A percentile compares a stretch with the other conserved stretches of the same genome.
phyloP scores from a whole-genome alignment of 2,329 filamentous ascomycete species.

The Cladophialophora bantiana region DNA sequence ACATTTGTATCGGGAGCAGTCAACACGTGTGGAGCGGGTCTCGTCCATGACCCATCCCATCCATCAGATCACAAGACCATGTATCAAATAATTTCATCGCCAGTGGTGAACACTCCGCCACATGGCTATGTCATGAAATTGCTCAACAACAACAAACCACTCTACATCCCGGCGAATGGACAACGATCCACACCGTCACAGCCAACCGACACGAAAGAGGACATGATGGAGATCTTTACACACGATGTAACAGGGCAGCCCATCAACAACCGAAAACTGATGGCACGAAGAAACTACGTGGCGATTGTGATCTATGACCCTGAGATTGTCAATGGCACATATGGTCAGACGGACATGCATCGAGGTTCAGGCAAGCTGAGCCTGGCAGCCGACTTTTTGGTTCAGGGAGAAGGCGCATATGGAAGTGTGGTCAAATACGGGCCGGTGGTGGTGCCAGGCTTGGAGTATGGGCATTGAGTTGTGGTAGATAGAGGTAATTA shows the following conservation, averaged over 20 bases:
- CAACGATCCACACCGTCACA: slow-evolving; percentile 68
- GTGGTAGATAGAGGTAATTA: not conserved
- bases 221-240: slow-evolving; percentile 99
- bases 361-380: slow-evolving; percentile 69
- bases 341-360: slow-evolving; percentile 49
- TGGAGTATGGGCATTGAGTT: slow-evolving; percentile 72
- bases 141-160: slow-evolving; percentile 82
- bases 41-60: slow-evolving; percentile 91
- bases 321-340: slow-evolving; percentile 67
- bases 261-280: slow-evolving; percentile 86
- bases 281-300: slow-evolving; percentile 91
- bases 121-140: slow-evolving; percentile 87
- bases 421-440: slow-evolving; percentile 91
- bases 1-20: slow-evolving; percentile 93
- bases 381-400: slow-evolving; percentile 93
- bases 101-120: slow-evolving; percentile 88
- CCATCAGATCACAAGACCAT: slow-evolving; percentile 97
- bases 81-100: slow-evolving; percentile 95
- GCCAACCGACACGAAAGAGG: slow-evolving; percentile 92
- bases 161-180: slow-evolving; percentile 93
- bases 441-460: slow-evolving; percentile 89
- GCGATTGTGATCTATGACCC: slow-evolving; percentile 95
- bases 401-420: slow-evolving; percentile 63
- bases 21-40: slow-evolving; percentile 86
- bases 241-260: slow-evolving; percentile 84